Evolutionary conservation across 345 rosid species (phyloP), one percentile per base, ranked within the genome.

Genomic region (Geranium rotundifolium): DNA sequence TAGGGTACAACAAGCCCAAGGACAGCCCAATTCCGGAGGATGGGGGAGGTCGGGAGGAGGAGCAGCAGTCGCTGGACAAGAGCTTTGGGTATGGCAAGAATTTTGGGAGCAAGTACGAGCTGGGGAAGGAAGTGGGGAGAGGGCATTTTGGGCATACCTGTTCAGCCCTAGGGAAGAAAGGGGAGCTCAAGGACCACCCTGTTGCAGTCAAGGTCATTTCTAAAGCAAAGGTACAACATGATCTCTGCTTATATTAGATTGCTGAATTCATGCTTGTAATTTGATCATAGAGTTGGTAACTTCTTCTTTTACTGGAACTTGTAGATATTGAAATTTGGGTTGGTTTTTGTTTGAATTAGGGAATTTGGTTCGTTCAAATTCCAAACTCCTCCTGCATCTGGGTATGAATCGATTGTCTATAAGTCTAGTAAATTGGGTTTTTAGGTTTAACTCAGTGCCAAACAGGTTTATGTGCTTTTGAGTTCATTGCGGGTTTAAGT

Each of bases 1-100:
- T 59, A 19, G 60, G 57, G 34, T 64, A 19, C 9, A 60, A 46
- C 62, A 63, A 66, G 65, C 27, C 59, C 27, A 23, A 23, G 27
- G 27, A 23, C 14, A 59, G 88, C 18, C 73, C 80, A 34, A 84
- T 84, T 52, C 84, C 91, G 14, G 56, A 71, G 19, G 57, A 66
- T 30, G 65, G 66, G 60, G 78, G 72, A 7, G 75, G 65, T 66
- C 27, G 27, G 27, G 27, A 23, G 27, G 69, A 37, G 16, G 67
- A 46, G 17, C 69, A 65, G 16, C 67, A 56, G 39, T 65, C 49
- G 63, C 29, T 77, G 63, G 81, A 73, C 64, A 77, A 70, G 70
- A 67, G 72, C 29, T 77, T 77, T 37, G 78, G 81, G 15, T 77
- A 67, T 49, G 71, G 77, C n/a, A 73, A 73, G 29, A 65, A 77